phyloP scores from a whole-genome alignment of 441 rosid genomes.

The Omphalea diandra region DNA sequence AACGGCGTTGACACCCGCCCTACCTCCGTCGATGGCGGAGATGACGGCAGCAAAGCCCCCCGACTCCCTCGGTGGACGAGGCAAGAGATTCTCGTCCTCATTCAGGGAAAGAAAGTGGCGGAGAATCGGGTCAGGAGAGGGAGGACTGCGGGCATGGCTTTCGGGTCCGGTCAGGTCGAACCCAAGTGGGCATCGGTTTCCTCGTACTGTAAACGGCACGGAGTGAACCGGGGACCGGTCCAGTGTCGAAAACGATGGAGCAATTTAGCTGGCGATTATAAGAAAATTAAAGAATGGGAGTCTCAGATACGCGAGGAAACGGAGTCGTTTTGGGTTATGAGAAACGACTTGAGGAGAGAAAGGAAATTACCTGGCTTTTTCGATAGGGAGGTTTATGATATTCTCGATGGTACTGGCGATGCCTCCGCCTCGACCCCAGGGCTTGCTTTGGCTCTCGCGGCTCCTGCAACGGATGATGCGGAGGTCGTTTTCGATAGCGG shows the following conservation, averaged over 20 bases:
- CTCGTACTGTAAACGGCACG: constrained; percentile 84
- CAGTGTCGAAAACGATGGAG: constrained; percentile 99
- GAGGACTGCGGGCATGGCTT: constrained; percentile 56
- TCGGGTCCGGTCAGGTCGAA: constrained; percentile 74
- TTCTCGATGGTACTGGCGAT: constrained; percentile 55
- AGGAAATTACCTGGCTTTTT: constrained; percentile 92
- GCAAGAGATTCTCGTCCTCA: constrained; percentile 90
- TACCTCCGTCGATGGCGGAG: constrained; percentile 41
- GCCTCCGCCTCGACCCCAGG: constrained; percentile 25
- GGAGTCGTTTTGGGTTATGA: constrained; percentile 95
- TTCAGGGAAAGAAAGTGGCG: constrained; percentile 89
- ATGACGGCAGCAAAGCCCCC: constrained; percentile 66
- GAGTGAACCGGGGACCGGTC: constrained; percentile 92
- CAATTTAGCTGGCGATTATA: constrained; percentile 86
- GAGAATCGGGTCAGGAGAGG: constrained; percentile 84
- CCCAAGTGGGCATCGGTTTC: constrained; percentile 96
- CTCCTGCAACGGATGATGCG: constrained; percentile 30
- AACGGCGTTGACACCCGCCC: constrained; percentile 47
- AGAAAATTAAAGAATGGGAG: constrained; percentile 98
- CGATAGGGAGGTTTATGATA: constrained; percentile 89
- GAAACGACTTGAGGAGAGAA: constrained; percentile 86
- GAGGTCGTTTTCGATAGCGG: constrained; percentile 67
- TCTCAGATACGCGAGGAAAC: constrained; percentile 53
- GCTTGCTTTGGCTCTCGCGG: constrained; percentile 47
- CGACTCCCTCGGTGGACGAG: constrained; percentile 97